Base-by-base conservation (phyloP, 257 asterid species). In the Penstemon barbatus region DNA sequence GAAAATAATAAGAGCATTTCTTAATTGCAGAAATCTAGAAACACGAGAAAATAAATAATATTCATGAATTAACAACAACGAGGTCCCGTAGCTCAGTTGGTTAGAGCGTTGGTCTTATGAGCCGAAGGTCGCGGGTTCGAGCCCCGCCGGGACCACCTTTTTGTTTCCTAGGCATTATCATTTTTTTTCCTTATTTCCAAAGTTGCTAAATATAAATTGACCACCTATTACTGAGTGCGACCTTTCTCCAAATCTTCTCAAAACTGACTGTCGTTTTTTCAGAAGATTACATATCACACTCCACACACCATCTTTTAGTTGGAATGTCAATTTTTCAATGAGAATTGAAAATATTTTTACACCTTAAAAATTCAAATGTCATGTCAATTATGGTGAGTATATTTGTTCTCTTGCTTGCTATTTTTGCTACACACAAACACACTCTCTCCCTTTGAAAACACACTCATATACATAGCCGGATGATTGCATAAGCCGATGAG, bases 91-190 rank as follows among this genome's bases (percentile, higher is more conserved):
- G 86, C 83, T 81, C 86, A 81, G 98, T 93, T 93, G 97, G 97
- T 93, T 90, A 90, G 98, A 93, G 98, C 98, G 92, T 93, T 93
- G 97, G 99, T 90, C 97, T 90, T 93, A 88, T 93, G 99, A 93
- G 99, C 99, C 99, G 97, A 93, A 93, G 99, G 99, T 93, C 96
- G 99, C 96, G 97, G 99, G 97, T 90, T 93, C 99, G 96, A 93
- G 96, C 99, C 99, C 99, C 98, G 93, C 98, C 88, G 96, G 96
- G 95, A 90, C 97, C 33, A 25, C 33, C 33, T 25, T 25, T 25
- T 25, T 25, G 33, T 25, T 25, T 25, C 33, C 33, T 25, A 25
- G 33, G 33, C 33, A 1, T 25, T 25, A 1, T 25, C 33, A 25
- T 50, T 2, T 0, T n/a, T n/a, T 52, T 52, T n/a, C 12, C 57